Percentiles rank a stretch among this genome's conserved stretches.
phyloP scores from a whole-genome alignment of 371 early-diverging fungal genomes.

The Mucor irregularis region DNA sequence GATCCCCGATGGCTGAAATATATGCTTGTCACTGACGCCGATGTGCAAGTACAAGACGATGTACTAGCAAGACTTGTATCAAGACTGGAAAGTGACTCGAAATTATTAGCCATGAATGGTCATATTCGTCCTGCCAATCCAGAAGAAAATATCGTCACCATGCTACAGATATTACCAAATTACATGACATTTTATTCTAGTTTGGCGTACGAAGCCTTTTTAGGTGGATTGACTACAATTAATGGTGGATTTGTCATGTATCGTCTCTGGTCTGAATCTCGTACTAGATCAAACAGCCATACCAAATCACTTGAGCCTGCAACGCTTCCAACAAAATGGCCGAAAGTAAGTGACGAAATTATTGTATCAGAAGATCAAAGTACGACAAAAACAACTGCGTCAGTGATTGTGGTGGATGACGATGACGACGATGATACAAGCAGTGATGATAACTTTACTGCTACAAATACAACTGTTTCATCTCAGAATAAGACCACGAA shows the following conservation, averaged over 20 bases:
- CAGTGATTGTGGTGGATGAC: not conserved
- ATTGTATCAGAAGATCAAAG: not conserved
- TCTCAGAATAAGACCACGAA: not conserved
- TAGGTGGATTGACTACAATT: slow-evolving; percentile 40
- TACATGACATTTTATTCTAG: slow-evolving; percentile 42
- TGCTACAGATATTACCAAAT: slow-evolving; percentile 50
- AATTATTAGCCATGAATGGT: slow-evolving; percentile 45
- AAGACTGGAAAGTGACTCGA: slow-evolving; percentile 38
- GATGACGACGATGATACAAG: slow-evolving; percentile 9
- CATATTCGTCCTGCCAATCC: slow-evolving; percentile 51
- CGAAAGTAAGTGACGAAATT: slow-evolving; percentile 42
- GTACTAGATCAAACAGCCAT: not conserved
- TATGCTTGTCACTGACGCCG: slow-evolving; percentile 52
- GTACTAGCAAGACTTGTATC: slow-evolving; percentile 32
- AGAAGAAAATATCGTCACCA: slow-evolving; percentile 46
- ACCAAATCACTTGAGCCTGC: not conserved
- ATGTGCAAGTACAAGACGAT: slow-evolving; percentile 41
- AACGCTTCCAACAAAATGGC: slow-evolving; percentile 17
- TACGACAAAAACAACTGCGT: not conserved
- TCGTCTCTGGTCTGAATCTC: slow-evolving; percentile 32
- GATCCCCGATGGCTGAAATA: slow-evolving; percentile 48
- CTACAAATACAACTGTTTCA: not conserved
- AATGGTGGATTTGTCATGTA: slow-evolving; percentile 54
- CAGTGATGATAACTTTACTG: slow-evolving; percentile 8
- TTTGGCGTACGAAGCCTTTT: slow-evolving; percentile 48